phyloP scores from a whole-genome alignment of 495 filamentous ascomycete genomes.

The Aspergillus heteromorphus region DNA sequence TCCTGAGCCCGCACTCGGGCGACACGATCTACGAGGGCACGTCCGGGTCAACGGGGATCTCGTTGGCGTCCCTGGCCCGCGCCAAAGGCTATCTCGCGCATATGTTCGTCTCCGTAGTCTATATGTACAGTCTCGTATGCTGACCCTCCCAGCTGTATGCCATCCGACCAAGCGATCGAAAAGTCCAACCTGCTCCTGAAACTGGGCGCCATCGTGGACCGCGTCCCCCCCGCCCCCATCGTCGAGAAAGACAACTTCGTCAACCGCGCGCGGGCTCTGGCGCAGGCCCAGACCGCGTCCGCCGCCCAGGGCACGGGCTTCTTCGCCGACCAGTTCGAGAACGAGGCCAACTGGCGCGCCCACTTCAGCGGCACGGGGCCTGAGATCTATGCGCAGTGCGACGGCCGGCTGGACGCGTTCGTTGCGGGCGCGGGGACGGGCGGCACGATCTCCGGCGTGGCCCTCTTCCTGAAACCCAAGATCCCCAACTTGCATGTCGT shows the following conservation, averaged over 20 bases:
- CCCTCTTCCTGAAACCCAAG: slow-evolving; percentile 69
- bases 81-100: slow-evolving; percentile 87
- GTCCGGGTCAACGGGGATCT: slow-evolving; percentile 90
- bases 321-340: slow-evolving; percentile 98
- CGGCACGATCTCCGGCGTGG: slow-evolving; percentile 85
- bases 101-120: slow-evolving; percentile 51
- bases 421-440: slow-evolving; percentile 95
- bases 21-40: slow-evolving; percentile 98
- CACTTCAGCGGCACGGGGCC: slow-evolving; percentile 82
- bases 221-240: slow-evolving; percentile 86
- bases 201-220: slow-evolving; percentile 84
- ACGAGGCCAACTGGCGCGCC: slow-evolving; percentile 74
- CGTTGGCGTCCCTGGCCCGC: slow-evolving; percentile 79
- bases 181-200: slow-evolving; percentile 85
- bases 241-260: slow-evolving; percentile 89
- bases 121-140: neutral
- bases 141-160: slow-evolving; percentile 67
- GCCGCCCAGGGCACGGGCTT: slow-evolving; percentile 54
- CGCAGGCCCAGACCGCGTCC: slow-evolving; percentile 61
- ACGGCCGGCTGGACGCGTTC: slow-evolving; percentile 76
- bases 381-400: slow-evolving; percentile 78
- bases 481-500: slow-evolving; percentile 64
- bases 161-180: slow-evolving; percentile 81
- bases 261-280: slow-evolving; percentile 78
- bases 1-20: slow-evolving; percentile 72